These are phyloP conservation scores for Helotiales sp. DNA, from an alignment of 2,329 filamentous ascomycete genomes.

Conservation along the genomic window DNA sequence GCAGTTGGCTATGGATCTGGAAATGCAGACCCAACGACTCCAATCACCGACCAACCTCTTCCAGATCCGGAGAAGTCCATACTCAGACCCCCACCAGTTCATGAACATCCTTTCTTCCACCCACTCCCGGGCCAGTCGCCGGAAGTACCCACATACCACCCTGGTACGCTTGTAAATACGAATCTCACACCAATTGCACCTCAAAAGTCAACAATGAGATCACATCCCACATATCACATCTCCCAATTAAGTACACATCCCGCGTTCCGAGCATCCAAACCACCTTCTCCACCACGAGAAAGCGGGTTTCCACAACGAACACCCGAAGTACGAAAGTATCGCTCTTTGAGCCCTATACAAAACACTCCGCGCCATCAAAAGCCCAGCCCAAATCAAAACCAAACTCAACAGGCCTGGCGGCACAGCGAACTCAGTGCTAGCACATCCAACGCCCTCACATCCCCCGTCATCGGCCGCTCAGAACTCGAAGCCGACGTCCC, in stretches of 20 bases:
- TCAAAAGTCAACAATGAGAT: conserved; percentile 19
- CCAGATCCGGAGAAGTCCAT: conserved; percentile 26
- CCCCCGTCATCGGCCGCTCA: conserved; percentile 16
- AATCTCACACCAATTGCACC: conserved; percentile 6
- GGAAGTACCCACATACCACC: conserved; percentile 20
- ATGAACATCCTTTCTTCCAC: conserved; percentile 31
- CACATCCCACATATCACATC: conserved; percentile 32
- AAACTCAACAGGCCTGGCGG: neutral
- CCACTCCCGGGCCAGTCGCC: conserved; percentile 24
- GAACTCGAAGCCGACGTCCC: conserved; percentile 26
- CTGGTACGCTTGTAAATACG: conserved; percentile 11
- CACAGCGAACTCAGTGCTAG: conserved; percentile 8
- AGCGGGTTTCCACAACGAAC: neutral
- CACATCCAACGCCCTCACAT: neutral
- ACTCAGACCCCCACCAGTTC: conserved; percentile 24
- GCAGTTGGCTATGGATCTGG: neutral
- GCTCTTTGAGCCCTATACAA: neutral
- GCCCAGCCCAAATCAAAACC: neutral
- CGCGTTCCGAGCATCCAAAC: conserved; percentile 25
- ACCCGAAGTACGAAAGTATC: neutral
- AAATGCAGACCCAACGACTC: neutral
- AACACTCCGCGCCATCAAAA: neutral
- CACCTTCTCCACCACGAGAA: conserved; percentile 7
- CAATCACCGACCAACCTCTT: conserved; percentile 12
- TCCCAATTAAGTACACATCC: conserved; percentile 30